Conservation (phyloP, 768 basidiomycete genomes). For the Lactarius evosmus region DNA sequence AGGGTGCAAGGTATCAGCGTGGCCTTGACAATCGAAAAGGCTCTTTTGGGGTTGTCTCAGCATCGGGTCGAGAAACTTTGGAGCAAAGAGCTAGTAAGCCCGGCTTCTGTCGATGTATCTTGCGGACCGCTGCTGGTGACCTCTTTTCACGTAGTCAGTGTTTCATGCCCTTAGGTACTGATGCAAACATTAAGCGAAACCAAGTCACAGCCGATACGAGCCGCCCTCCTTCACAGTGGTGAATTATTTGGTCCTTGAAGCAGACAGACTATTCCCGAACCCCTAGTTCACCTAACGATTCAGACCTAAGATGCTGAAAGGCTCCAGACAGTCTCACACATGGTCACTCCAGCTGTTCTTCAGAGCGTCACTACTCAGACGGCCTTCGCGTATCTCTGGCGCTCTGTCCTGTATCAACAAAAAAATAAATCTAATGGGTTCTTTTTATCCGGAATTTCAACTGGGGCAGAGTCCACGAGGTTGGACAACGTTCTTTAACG, state of each 20-base stretch:
- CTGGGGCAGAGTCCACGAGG: not conserved
- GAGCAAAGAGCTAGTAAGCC: not conserved
- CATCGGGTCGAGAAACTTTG: not conserved
- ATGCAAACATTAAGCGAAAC: not conserved
- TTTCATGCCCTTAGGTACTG: not conserved
- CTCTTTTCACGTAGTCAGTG: not conserved
- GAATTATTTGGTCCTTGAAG: not conserved
- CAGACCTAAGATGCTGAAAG: not conserved
- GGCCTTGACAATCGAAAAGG: slow-evolving; percentile 38
- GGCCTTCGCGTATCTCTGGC: not conserved
- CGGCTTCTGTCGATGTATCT: not conserved
- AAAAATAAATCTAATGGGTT: not conserved
- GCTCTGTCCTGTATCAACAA: not conserved
- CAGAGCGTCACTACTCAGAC: not conserved
- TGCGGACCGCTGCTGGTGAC: not conserved
- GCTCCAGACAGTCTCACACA: not conserved
- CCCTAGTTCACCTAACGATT: not conserved
- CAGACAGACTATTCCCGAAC: not conserved
- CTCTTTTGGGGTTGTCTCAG: not conserved
- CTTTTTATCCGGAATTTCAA: not conserved
- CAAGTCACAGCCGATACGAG: not conserved
- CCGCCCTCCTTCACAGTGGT: not conserved
- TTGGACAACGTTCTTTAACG: not conserved
- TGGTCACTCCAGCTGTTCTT: not conserved
- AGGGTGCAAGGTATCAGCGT: slow-evolving; percentile 59